phyloP scores from a whole-genome alignment of 805 yeast species.

The Metschnikowia borealis region DNA sequence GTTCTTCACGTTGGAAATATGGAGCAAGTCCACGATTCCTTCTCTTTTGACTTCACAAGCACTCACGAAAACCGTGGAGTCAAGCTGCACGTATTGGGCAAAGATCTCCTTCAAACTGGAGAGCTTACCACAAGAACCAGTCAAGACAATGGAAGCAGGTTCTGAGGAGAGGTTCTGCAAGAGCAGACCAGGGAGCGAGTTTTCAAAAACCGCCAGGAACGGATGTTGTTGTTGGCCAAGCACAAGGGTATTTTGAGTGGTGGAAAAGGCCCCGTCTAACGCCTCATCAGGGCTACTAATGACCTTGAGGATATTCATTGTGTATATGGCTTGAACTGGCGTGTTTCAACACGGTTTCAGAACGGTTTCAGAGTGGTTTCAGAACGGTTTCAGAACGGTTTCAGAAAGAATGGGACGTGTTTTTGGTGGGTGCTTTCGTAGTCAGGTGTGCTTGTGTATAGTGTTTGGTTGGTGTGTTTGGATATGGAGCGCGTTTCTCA shows the following conservation, averaged over 20 bases:
- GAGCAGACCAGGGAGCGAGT: constrained; percentile 11
- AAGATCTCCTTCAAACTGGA: constrained; percentile 23
- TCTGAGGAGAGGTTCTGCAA: neutral
- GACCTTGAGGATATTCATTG: neutral
- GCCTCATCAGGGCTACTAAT: neutral
- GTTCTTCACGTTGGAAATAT: constrained; percentile 7
- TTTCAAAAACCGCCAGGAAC: constrained; percentile 8
- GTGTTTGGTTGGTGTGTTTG: neutral
- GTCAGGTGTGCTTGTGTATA: neutral
- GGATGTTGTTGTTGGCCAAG: constrained; percentile 5
- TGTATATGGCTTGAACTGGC: neutral
- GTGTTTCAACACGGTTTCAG: neutral
- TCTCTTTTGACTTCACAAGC: constrained; percentile 30
- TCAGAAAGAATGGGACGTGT: neutral
- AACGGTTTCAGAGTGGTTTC: too few relatives aligned
- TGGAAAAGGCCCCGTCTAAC: neutral
- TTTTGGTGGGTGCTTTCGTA: neutral
- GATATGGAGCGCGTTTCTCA: neutral
- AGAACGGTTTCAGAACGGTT: neutral
- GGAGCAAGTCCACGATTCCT: constrained; percentile 25
- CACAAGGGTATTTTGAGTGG: neutral
- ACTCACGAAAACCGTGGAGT: constrained; percentile 15
- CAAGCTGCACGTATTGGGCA: constrained; percentile 9
- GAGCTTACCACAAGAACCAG: constrained; percentile 25
- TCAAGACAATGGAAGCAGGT: constrained; percentile 7